A percentile compares a stretch with the other conserved stretches of the same genome.
These are phyloP conservation scores for Creolimax fragrantissima DNA, from an alignment of 78 protist species.

Conservation along the genomic window DNA sequence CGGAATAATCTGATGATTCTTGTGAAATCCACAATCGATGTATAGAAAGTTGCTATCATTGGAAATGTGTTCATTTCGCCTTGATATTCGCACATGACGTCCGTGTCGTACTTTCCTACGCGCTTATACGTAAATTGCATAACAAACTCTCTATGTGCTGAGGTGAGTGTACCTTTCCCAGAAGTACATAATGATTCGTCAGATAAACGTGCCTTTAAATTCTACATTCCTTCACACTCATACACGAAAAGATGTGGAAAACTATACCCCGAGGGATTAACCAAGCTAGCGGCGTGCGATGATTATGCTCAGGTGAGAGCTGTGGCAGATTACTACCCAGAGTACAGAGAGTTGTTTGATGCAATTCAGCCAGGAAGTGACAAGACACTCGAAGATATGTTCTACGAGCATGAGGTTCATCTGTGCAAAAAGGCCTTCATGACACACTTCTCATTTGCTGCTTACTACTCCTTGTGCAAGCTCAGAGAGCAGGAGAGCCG, in stretches of 20 bases:
- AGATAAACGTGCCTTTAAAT: too few relatives aligned
- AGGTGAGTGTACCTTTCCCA: too few relatives aligned
- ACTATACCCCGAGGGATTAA: constrained; percentile 76
- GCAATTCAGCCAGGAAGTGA: constrained; percentile 34
- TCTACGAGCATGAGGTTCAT: constrained; percentile 72
- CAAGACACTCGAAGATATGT: constrained; percentile 77
- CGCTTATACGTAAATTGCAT: too few relatives aligned
- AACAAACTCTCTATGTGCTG: too few relatives aligned
- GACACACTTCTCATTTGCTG: constrained; percentile 82
- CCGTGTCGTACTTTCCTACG: too few relatives aligned
- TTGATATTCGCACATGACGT: too few relatives aligned
- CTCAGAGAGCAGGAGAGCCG: constrained; percentile 92
- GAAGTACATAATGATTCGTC: too few relatives aligned
- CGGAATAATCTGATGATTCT: too few relatives aligned
- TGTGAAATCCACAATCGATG: too few relatives aligned
- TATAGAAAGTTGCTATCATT: too few relatives aligned
- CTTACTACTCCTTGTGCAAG: constrained; percentile 64
- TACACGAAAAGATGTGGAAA: constrained; percentile 28
- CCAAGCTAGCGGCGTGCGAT: constrained; percentile 56
- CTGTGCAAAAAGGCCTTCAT: constrained; percentile 68
- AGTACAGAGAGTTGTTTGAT: constrained; percentile 69
- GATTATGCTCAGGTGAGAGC: constrained; percentile 68
- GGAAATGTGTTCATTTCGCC: too few relatives aligned
- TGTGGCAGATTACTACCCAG: constrained; percentile 51
- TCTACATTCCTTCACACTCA: too few relatives aligned